These are phyloP conservation scores for Fomitopsis betulina DNA, from an alignment of 1,284 basidiomycete species.

Conservation along the genomic window DNA sequence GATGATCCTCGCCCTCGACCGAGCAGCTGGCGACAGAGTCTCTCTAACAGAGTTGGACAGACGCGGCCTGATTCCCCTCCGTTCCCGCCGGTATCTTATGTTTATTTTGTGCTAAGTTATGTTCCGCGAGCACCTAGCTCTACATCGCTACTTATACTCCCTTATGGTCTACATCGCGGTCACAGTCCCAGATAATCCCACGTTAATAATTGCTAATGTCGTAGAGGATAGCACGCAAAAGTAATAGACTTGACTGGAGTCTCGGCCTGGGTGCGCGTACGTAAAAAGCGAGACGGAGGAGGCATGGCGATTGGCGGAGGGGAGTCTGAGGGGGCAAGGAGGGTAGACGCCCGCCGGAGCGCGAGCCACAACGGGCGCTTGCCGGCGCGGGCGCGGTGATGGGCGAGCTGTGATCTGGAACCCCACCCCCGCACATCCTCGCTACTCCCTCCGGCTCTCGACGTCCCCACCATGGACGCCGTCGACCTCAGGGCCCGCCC, in stretches of 20 bases:
- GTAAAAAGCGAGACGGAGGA: neutral
- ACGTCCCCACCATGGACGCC: constrained; percentile 26
- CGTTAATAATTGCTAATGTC: constrained; percentile 5
- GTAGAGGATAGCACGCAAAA: constrained; percentile 6
- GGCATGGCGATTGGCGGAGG: constrained; percentile 2
- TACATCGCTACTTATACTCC: constrained; percentile 1
- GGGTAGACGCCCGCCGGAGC: constrained; percentile 9
- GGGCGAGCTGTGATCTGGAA: constrained; percentile 22
- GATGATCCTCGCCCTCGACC: neutral
- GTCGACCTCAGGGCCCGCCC: constrained; percentile 40
- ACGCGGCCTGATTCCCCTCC: neutral
- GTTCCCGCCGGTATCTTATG: constrained; percentile 7
- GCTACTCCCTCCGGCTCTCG: constrained; percentile 21
- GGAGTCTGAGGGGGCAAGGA: neutral
- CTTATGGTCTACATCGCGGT: neutral
- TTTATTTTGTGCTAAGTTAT: constrained; percentile 6
- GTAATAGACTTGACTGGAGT: neutral
- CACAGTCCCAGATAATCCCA: neutral
- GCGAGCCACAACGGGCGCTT: constrained; percentile 14
- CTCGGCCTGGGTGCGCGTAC: neutral
- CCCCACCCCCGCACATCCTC: constrained; percentile 25
- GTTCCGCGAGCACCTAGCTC: neutral
- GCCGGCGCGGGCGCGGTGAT: constrained; percentile 23
- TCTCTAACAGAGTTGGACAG: neutral
- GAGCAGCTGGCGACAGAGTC: no score